Evolutionary conservation across 305 asterid species (phyloP).

Genomic region (Fraxinus ornus): DNA sequence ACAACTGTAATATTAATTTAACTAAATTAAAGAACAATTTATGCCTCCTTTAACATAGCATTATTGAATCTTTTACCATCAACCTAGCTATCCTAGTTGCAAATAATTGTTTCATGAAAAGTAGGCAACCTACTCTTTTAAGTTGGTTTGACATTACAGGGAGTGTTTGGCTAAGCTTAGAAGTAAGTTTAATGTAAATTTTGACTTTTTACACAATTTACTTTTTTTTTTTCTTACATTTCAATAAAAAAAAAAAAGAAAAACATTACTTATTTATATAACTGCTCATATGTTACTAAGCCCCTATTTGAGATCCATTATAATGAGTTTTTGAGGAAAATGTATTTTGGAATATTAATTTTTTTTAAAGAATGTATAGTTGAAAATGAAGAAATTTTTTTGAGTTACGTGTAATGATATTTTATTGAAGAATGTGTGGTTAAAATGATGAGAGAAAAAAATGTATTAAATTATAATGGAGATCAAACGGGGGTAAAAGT

Average conservation of each 20-base stretch:
- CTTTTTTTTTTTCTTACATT: neutral
- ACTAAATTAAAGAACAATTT: neutral
- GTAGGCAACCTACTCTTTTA: neutral
- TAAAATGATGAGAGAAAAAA: too few species aligned
- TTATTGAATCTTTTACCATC: neutral
- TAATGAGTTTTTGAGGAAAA: too few species aligned
- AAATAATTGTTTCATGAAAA: neutral
- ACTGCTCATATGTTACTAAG: neutral
- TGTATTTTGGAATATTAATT: too few species aligned
- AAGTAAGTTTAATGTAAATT: neutral
- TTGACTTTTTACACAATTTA: neutral
- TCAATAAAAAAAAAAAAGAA: too few species aligned
- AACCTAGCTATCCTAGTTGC: neutral
- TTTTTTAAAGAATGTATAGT: too few species aligned
- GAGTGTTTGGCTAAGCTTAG: neutral
- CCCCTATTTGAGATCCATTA: too few species aligned
- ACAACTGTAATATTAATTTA: too few species aligned
- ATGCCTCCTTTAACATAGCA: neutral
- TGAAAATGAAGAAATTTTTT: too few species aligned
- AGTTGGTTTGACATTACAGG: neutral
- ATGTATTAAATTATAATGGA: too few species aligned
- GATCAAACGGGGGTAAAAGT: neutral
- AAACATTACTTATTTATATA: neutral
- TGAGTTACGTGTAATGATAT: too few species aligned
- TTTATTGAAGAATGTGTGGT: too few species aligned